These are phyloP conservation scores for Trichoderma cornu-damae DNA, from an alignment of 2,329 filamentous ascomycete genomes.

Conservation along the genomic window DNA sequence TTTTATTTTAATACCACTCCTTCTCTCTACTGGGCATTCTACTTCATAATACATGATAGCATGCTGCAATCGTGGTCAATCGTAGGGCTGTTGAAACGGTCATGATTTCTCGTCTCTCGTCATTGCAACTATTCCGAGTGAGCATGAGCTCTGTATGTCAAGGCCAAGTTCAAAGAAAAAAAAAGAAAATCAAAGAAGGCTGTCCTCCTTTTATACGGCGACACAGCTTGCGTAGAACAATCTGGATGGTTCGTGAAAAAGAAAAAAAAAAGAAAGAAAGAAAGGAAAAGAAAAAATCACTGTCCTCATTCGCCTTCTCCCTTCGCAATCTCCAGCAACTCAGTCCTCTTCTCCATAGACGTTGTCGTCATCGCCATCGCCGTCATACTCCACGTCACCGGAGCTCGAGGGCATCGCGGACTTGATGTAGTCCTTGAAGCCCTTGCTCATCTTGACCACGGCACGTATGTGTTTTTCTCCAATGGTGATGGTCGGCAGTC, in stretches of 20 bases:
- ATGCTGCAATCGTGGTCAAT: neutral
- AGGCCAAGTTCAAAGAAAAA: neutral
- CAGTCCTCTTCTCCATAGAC: neutral
- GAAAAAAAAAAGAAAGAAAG: neutral
- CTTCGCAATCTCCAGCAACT: neutral
- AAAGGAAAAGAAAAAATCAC: too few species aligned
- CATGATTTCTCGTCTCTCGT: constrained; percentile 2
- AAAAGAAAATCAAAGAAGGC: neutral
- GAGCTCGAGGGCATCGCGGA: constrained; percentile 3
- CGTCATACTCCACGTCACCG: constrained; percentile 11
- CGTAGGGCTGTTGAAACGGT: neutral
- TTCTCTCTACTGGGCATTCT: neutral
- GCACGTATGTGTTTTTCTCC: constrained; percentile 32
- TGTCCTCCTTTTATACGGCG: neutral
- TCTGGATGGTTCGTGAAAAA: neutral
- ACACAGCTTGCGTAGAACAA: neutral
- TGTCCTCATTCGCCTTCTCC: neutral
- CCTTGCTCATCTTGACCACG: constrained; percentile 34
- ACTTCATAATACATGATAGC: neutral
- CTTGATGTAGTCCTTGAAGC: constrained; percentile 33
- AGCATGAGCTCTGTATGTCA: neutral
- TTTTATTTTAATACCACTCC: neutral
- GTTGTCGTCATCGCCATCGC: constrained; percentile 13
- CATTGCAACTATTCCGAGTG: constrained; percentile 6
- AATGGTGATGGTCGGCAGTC: constrained; percentile 29